phyloP scores from a whole-genome alignment of 768 basidiomycete species.

The Pleurotus ostreatus region DNA sequence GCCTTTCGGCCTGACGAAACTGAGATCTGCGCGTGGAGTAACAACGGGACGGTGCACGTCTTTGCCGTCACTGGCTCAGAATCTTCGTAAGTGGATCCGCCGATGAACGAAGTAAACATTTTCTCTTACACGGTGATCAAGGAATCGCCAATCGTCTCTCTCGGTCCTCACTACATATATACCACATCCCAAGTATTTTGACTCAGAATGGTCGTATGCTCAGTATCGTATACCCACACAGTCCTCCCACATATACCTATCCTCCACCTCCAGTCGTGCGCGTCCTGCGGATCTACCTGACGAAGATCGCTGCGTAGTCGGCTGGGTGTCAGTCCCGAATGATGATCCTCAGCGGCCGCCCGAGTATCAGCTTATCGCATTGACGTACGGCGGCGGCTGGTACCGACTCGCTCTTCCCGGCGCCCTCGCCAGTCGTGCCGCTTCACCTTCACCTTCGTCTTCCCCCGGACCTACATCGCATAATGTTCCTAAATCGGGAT shows the following conservation, averaged over 20 bases:
- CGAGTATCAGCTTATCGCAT: slow-evolving; percentile 76
- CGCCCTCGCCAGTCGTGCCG: slow-evolving; percentile 17
- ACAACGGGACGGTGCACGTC: slow-evolving; percentile 92
- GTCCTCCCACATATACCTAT: slow-evolving; percentile 76
- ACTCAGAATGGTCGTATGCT: slow-evolving; percentile 96
- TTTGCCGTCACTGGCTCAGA: slow-evolving; percentile 72
- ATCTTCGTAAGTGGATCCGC: slow-evolving; percentile 48
- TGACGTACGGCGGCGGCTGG: slow-evolving; percentile 92
- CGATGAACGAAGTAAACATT: not conserved
- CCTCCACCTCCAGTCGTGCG: slow-evolving; percentile 54
- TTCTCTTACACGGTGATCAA: slow-evolving; percentile 21
- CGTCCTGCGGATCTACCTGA: slow-evolving; percentile 62
- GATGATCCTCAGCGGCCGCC: slow-evolving; percentile 14
- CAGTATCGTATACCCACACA: slow-evolving; percentile 87
- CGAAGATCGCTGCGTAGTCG: slow-evolving; percentile 82
- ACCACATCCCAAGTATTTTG: slow-evolving; percentile 85
- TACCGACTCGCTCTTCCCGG: slow-evolving; percentile 74
- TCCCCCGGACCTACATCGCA: slow-evolving; percentile 18
- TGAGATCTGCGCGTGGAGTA: slow-evolving; percentile 89
- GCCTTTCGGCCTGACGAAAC: slow-evolving; percentile 83
- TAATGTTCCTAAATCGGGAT: slow-evolving; percentile 42
- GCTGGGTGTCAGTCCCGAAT: slow-evolving; percentile 65
- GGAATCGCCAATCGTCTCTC: slow-evolving; percentile 82
- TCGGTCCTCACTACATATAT: slow-evolving; percentile 77
- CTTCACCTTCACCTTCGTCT: slow-evolving; percentile 18